Evolutionary conservation across 2,329 filamentous ascomycete genomes (phyloP), one percentile per base, ranked within the genome.

Genomic region (Cladophialophora carrionii): DNA sequence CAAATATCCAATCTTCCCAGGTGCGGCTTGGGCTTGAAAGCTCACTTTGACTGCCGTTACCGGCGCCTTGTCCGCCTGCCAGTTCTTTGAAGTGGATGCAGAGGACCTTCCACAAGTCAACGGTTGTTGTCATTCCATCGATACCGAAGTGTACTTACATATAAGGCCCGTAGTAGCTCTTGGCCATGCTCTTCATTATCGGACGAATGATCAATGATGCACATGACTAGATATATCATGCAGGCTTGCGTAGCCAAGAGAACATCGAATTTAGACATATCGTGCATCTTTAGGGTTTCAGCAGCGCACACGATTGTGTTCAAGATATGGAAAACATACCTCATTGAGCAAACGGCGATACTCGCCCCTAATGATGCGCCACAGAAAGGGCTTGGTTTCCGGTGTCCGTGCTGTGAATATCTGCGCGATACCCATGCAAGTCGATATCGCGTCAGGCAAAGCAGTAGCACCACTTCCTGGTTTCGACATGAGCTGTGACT

Each of bases 1-100:
- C 61, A 66, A 68, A 71, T 31, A 71, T 68, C 71, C 71, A 72
- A 26, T 71, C 67, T 62, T 71, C 65, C 71, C 71, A 72, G 24
- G 31, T 59, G 8, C 41, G 22, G 37, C 57, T 66, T n/a, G 61
- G 60, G 31, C 56, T 37, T 31, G 48, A 56, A 48, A 37, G 51
- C 51, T 69, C 62, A 20, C 32, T 49, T 41, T 66, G 48, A 48
- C 52, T 49, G 41, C 31, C 31, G 17, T 49, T 31, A 26, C 26
- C 48, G 48, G 48, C 22, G 20, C 22, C 48, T 22, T 8, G 22
- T 20, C 48, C 57, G n/a, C 57, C 37, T 29, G 37, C 55, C 17
- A 56, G 34, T 22, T 34, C 24, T 29, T 54, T 54, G 24, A 31
- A 54, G n/a, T 54, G 14, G 8, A 34, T 9, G 24, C 29, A 54